Evolutionary conservation across 768 basidiomycete species (phyloP).

Genomic region (Xerocomellus chrysenteron): DNA sequence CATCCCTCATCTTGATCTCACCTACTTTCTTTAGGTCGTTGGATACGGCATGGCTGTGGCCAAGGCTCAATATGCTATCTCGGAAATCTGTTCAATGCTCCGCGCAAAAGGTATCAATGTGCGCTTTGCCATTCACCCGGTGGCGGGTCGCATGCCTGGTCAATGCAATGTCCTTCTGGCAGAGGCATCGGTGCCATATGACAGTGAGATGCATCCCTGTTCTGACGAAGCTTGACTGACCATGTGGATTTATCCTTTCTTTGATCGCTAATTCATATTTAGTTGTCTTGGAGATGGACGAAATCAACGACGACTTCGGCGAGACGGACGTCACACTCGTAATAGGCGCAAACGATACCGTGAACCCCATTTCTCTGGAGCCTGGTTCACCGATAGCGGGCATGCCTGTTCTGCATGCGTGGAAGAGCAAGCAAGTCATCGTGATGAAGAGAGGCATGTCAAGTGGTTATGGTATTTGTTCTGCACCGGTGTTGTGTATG

Average conservation of each 20-base stretch:
- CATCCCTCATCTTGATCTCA: constrained; percentile 4
- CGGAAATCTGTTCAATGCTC: constrained; percentile 73
- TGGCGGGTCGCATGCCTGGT: constrained; percentile 91
- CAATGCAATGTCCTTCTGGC: constrained; percentile 92
- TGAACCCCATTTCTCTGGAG: constrained; percentile 87
- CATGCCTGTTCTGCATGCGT: constrained; percentile 89
- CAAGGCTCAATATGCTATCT: constrained; percentile 79
- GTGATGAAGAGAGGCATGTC: constrained; percentile 94
- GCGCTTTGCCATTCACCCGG: constrained; percentile 86
- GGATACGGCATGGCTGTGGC: constrained; percentile 94
- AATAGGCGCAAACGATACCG: constrained; percentile 91
- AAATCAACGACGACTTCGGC: constrained; percentile 89
- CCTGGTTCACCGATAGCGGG: constrained; percentile 86
- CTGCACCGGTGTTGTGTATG: neutral
- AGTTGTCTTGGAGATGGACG: constrained; percentile 94
- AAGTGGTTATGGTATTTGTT: constrained; percentile 71
- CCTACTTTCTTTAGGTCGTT: constrained; percentile 50
- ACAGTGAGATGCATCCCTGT: constrained; percentile 50
- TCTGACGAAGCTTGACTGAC: neutral
- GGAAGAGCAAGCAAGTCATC: constrained; percentile 91
- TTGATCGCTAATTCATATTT: neutral
- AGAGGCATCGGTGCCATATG: constrained; percentile 88
- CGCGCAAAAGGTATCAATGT: constrained; percentile 75
- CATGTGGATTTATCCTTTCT: neutral
- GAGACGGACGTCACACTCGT: constrained; percentile 90